Evolutionary conservation across 2,329 filamentous ascomycete genomes (phyloP).

Genomic region (Stagonosporopsis tanaceti): DNA sequence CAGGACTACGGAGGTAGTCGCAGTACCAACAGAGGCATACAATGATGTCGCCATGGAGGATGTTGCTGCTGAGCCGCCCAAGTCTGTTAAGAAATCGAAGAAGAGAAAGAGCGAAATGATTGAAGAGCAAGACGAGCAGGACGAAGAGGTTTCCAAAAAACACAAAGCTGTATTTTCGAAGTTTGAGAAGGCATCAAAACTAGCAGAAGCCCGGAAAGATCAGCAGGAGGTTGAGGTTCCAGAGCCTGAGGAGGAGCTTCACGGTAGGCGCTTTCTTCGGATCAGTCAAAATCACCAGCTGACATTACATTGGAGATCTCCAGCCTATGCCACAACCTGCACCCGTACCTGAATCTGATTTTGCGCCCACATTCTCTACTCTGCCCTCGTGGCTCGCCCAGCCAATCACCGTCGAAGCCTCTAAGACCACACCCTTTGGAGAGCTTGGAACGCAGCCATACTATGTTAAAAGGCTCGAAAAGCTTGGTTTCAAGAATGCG

Average conservation of each 20-base stretch:
- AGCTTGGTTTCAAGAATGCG: constrained; percentile 74
- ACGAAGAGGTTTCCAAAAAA: constrained; percentile 46
- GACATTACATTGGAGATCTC: constrained; percentile 60
- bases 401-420: constrained; percentile 73
- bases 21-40: background rate
- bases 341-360: constrained; percentile 63
- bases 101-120: constrained; percentile 45
- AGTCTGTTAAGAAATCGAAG: constrained; percentile 44
- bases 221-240: constrained; percentile 45
- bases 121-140: constrained; percentile 32
- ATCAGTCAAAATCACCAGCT: background rate
- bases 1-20: background rate
- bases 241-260: constrained; percentile 57
- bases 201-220: constrained; percentile 33
- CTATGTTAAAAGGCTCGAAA: constrained; percentile 67
- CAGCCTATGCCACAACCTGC: constrained; percentile 83
- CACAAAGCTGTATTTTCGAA: constrained; percentile 54
- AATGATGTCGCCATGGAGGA: constrained; percentile 19
- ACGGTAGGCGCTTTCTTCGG: constrained; percentile 48
- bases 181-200: constrained; percentile 52
- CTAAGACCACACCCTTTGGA: constrained; percentile 67
- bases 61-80: constrained; percentile 15
- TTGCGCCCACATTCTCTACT: constrained; percentile 75
- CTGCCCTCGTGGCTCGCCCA: constrained; percentile 82
- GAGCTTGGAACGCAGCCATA: constrained; percentile 69